Base-by-base conservation (phyloP, 257 asterid genomes). In the Thymus mandschuricus region DNA sequence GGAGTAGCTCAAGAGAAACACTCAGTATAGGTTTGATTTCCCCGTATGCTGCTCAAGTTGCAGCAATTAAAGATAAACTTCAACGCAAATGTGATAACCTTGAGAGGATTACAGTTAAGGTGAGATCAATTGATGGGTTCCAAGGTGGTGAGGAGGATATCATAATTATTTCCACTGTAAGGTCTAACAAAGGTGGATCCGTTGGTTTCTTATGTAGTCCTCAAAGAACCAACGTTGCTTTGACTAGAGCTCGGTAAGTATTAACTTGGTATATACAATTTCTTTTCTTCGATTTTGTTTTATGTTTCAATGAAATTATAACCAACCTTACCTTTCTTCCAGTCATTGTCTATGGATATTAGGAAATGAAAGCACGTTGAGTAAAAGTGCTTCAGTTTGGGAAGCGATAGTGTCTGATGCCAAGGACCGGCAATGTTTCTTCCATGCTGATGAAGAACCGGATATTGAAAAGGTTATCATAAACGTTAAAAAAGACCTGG, bases 1-100 rank as follows among this genome's bases (percentile, higher is more conserved):
- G 90, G 91, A 73, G 34, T 66, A 46, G 58, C 75, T 76, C 88
- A 2, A 70, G 73, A 21, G 76, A 74, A 68, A 77, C 68, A 29
- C 81, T 88, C 6, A 86, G 86, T 69, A 75, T 91, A 33, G 96
- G 97, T 61, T 78, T 91, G 65, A 74, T 86, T 57, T 86, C 97
- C 7, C 96, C 96, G n/a, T 91, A 91, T 64, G 81, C 89, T 60
- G 92, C 97, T 27, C 94, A 91, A 83, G 92, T 88, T 60, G 78
- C 72, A 1, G 87, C 86, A 6, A 80, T 91, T 63, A 74, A 75
- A 45, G 79, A 79, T 55, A 88, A 74, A 70, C 76, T 88, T 31
- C 68, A 51, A 1, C 57, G 10, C 12, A 86, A 60, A 72, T 78
- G 59, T 28, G 74, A 80, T 35, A 78, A 78, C 69, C 33, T 29